A percentile compares a stretch with the other conserved stretches of the same genome.
Conservation (phyloP, 225 moss, liverwort and hornwort genomes). For the Sphagnum tenellum region DNA sequence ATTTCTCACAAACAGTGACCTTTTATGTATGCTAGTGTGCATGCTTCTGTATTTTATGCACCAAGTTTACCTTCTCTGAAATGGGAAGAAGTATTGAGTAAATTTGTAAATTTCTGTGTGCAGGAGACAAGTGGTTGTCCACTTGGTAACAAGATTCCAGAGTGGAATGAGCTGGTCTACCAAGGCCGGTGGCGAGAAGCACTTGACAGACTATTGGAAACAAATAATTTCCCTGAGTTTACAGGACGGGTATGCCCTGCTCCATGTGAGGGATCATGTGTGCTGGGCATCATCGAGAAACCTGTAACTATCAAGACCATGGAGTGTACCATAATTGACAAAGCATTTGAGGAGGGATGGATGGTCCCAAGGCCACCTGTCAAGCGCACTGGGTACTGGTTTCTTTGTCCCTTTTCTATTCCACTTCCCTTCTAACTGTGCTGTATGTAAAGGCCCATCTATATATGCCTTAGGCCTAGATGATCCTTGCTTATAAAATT, state of each 20-base stretch:
- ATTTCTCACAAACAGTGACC: too few species aligned
- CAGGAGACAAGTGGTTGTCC: constrained; percentile 84
- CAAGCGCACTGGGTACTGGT: constrained; percentile 54
- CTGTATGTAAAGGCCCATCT: too few species aligned
- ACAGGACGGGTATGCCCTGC: constrained; percentile 81
- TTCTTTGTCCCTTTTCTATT: not conserved
- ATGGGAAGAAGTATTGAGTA: not conserved
- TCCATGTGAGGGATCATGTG: constrained; percentile 82
- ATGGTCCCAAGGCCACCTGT: constrained; percentile 66
- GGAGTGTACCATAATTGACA: constrained; percentile 82
- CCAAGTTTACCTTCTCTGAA: not conserved
- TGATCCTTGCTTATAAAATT: too few species aligned
- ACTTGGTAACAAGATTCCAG: constrained; percentile 79
- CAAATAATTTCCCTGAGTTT: constrained; percentile 85
- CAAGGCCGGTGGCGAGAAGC: constrained; percentile 81
- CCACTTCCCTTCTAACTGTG: not conserved
- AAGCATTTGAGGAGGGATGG: constrained; percentile 87
- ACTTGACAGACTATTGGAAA: constrained; percentile 65
- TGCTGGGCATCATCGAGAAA: constrained; percentile 77
- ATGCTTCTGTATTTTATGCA: too few species aligned
- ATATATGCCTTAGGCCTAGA: too few species aligned
- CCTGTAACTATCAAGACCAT: constrained; percentile 81
- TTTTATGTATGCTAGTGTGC: too few species aligned
- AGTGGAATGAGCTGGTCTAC: constrained; percentile 86
- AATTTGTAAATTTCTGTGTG: not conserved